Percentiles rank a stretch among this genome's conserved stretches.
Conservation (phyloP, 1,284 basidiomycete genomes). For the Hemileia vastatrix region DNA sequence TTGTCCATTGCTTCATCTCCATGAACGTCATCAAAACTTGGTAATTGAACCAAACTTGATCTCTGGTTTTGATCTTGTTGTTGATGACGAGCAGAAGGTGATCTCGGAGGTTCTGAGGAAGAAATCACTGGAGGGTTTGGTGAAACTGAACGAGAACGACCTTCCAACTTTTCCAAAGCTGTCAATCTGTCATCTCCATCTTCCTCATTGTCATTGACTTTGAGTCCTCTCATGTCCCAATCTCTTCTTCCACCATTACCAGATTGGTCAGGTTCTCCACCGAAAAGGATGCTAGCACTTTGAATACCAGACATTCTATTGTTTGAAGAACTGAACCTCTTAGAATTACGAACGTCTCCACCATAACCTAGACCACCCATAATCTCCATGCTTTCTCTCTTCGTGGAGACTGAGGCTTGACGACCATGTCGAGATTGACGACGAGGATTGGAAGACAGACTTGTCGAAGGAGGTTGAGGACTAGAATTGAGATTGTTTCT, state of each 20-base stretch:
- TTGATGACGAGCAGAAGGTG: neutral
- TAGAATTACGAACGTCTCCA: neutral
- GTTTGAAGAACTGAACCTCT: slow-evolving; percentile 26
- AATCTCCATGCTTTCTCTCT: slow-evolving; percentile 37
- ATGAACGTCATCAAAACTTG: slow-evolving; percentile 36
- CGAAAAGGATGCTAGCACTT: slow-evolving; percentile 32
- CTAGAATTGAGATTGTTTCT: neutral
- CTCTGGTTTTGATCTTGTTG: slow-evolving; percentile 17
- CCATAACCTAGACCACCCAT: slow-evolving; percentile 28
- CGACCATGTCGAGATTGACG: slow-evolving; percentile 32
- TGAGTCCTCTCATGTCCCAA: neutral
- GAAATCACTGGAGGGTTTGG: too few species aligned
- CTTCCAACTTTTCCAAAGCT: slow-evolving; percentile 39
- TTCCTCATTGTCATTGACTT: slow-evolving; percentile 1
- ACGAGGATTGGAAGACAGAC: slow-evolving; percentile 23
- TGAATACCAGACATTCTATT: slow-evolving; percentile 31
- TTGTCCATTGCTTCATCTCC: slow-evolving; percentile 27
- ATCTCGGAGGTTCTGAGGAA: neutral
- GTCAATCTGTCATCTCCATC: slow-evolving; percentile 30
- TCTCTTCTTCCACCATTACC: neutral
- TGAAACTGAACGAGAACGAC: slow-evolving; percentile 14
- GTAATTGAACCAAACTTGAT: slow-evolving; percentile 35
- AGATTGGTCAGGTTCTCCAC: slow-evolving; percentile 2
- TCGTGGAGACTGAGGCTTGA: slow-evolving; percentile 30
- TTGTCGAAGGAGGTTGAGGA: neutral